Evolutionary conservation across 75 land plant genomes (phyloP).

Genomic region (Chamaecyparis obtusa): DNA sequence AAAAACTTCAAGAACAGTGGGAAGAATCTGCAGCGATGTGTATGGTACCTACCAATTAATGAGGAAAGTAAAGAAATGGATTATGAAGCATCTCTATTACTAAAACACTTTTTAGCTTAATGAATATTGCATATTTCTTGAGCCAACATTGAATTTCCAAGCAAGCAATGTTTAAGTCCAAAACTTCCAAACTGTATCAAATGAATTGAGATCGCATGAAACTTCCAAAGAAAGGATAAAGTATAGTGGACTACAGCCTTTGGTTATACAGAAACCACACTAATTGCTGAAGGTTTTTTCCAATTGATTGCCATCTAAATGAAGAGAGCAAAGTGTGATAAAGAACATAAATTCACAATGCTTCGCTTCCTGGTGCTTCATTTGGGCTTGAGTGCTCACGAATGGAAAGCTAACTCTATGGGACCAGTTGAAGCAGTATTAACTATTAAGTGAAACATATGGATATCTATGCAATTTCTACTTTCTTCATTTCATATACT

Average conservation of each 20-base stretch:
- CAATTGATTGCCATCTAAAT: neutral
- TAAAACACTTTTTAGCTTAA: neutral
- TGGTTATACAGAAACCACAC: neutral
- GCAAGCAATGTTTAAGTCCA: neutral
- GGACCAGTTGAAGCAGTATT: neutral
- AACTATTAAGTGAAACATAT: neutral
- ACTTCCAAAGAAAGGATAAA: neutral
- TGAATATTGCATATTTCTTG: neutral
- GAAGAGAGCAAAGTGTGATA: neutral
- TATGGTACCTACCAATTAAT: neutral
- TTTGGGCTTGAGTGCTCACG: neutral
- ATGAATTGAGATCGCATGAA: neutral
- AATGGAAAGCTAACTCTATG: neutral
- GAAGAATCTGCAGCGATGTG: neutral
- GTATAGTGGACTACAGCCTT: neutral
- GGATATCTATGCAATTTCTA: neutral
- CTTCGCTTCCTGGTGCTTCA: neutral
- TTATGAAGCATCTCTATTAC: neutral
- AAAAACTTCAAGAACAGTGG: neutral
- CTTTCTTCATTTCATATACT: neutral
- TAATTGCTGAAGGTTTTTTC: neutral
- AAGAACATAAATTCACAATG: neutral
- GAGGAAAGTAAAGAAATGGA: neutral
- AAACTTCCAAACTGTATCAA: neutral
- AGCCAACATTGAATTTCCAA: neutral